Conservation (phyloP, 768 basidiomycete genomes). For the Panus rudis region DNA sequence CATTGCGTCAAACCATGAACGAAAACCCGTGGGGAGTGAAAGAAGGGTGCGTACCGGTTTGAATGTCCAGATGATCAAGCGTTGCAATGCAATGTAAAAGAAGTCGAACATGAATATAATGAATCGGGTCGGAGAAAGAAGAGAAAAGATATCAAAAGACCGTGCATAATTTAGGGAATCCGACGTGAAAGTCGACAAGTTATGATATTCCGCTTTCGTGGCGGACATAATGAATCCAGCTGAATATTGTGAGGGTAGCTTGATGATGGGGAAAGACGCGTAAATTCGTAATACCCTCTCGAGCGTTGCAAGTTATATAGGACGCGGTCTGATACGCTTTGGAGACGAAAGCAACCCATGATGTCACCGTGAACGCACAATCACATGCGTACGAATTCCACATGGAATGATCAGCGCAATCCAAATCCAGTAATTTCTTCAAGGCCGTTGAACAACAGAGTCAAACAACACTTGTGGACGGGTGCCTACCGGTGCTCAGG, state of each 20-base stretch:
- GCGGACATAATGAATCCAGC: not conserved
- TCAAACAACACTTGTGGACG: no score
- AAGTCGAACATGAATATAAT: constrained; percentile 13
- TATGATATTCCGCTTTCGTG: not conserved
- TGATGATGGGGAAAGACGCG: not conserved
- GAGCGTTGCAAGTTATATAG: no score
- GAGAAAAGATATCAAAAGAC: not conserved
- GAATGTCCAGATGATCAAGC: constrained; percentile 32
- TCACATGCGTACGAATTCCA: no score
- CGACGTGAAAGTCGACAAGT: not conserved
- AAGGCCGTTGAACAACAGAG: no score
- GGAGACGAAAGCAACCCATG: no score
- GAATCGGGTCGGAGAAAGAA: constrained; percentile 6
- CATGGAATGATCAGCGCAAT: no score
- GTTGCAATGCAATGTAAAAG: constrained; percentile 30
- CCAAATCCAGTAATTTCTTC: no score
- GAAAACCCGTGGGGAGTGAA: not conserved
- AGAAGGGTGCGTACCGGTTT: constrained; percentile 26
- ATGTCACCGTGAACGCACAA: no score
- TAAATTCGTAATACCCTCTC: no score
- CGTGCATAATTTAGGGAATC: not conserved
- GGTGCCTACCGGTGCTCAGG: no score
- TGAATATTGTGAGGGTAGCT: not conserved
- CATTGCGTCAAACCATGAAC: not conserved
- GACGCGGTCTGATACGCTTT: no score